Evolutionary conservation across 2,329 filamentous ascomycete species (phyloP).

Genomic region (Fusarium vanettenii): DNA sequence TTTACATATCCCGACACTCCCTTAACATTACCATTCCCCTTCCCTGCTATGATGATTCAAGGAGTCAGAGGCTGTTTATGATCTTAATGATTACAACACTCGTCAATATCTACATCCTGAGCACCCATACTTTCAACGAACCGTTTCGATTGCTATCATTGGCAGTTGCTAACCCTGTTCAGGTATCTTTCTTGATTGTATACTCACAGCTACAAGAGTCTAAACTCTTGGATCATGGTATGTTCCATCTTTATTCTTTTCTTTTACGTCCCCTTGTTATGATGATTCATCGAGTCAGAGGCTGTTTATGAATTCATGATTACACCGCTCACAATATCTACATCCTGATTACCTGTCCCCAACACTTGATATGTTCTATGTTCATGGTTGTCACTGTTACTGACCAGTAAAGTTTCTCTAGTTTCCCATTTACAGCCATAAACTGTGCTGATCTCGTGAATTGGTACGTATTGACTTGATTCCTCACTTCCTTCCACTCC

Average conservation of each 20-base stretch:
- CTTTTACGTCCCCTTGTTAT: slow-evolving; percentile 26
- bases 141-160: background rate
- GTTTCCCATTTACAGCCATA: background rate
- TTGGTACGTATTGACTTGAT: slow-evolving; percentile 38
- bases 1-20: slow-evolving; percentile 9
- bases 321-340: slow-evolving; percentile 48
- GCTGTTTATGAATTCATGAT: slow-evolving; percentile 58
- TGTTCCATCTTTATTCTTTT: slow-evolving; percentile 8
- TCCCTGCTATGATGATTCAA: slow-evolving; percentile 51
- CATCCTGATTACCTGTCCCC: slow-evolving; percentile 20
- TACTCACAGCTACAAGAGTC: background rate
- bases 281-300: slow-evolving; percentile 57
- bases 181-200: background rate
- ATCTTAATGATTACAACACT: slow-evolving; percentile 51
- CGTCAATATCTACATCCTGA: slow-evolving; percentile 44
- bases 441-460: background rate
- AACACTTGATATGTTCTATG: background rate
- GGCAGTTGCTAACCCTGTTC: slow-evolving; percentile 6
- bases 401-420: slow-evolving; percentile 7
- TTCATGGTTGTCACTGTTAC: background rate
- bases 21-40: background rate
- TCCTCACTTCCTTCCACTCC: background rate
- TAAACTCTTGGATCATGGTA: slow-evolving; percentile 32
- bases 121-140: background rate
- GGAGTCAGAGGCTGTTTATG: slow-evolving; percentile 61